Base-by-base conservation (phyloP, 257 asterid genomes). In the Solanum chilense region DNA sequence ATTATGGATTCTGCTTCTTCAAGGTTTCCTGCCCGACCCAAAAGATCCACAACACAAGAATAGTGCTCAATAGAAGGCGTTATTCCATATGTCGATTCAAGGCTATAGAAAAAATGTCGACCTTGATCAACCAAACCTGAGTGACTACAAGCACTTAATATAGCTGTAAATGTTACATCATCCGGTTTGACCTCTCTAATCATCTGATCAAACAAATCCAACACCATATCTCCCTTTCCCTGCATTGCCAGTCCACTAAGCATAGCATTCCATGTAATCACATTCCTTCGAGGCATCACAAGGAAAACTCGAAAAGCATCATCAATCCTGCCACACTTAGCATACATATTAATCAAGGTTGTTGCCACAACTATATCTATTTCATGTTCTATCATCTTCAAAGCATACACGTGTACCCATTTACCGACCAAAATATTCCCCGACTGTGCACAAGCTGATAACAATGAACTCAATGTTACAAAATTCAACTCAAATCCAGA, bases 161-260 rank as follows among this genome's bases (percentile, higher is more conserved):
- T 86, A 41, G 95, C 93, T 33, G 99, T 96, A 92, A 95, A 90
- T 21, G 98, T 94, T 56, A 93, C 90, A 18, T 91, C 94, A 74
- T 96, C 93, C 7, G 99, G 98, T 86, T 89, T 88, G 85, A 91
- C 89, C 87, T 91, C 96, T 88, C 92, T 82, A 62, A 91, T 83
- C 99, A 96, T 96, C 85, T 89, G 88, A 77, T 87, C 84, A 73
- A 96, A 92, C 95, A 96, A 89, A 27, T 89, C 85, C 71, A 94
- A 80, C 37, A 89, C 95, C 71, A 62, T 12, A 13, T 90, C 58
- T 47, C 98, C 98, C 88, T 90, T 92, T 88, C 98, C 98, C 47
- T 96, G 99, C 98, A 95, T 92, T 69, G 99, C 98, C 66, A 94
- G 86, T 44, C 99, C 99, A 42, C 93, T 90, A 60, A 96, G 93